Base-by-base conservation (phyloP, 495 filamentous ascomycete genomes). In the Penicillium turbatum region DNA sequence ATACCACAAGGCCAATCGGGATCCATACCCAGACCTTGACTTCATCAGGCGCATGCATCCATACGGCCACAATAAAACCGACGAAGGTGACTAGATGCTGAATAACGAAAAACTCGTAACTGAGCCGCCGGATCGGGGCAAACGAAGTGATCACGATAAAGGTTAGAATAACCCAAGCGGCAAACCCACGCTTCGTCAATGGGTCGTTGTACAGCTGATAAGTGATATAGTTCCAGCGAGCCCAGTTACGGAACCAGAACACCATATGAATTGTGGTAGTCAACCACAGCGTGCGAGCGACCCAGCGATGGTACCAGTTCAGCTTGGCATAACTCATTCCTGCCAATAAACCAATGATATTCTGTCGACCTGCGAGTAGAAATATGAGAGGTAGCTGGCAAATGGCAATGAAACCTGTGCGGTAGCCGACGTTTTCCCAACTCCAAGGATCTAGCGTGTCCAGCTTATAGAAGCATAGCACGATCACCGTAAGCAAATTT, bases 291-390 rank as follows among this genome's bases (percentile, higher is more conserved):
- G 82, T 87, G 15, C 90, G 81, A 1, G 86, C 80, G 11, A 84
- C 80, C 88, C 90, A 92, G 51, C 89, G 78, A 62, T 95, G 90
- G 47, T 90, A 77, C 89, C 88, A 92, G 60, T 92, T 92, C 43
- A 95, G 65, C 13, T 85, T 75, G 69, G 90, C 86, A 54, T 93
- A 83, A 49, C 83, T 84, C 31, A 78, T 80, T 4, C 88, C 90
- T 6, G 78, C 76, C 13, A 92, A 66, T 24, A 78, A 71, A 3
- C 87, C 87, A 34, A 92, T 76, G 49, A 92, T 71, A 62, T 86
- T 93, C 61, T 82, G 79, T 74, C 89, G 88, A n/a, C 84, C 85
- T 8, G 89, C 82, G 17, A 95, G 81, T 24, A 93, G 76, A 63
- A 88, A 88, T 41, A 95, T 73, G 12, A 95, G 63, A 2, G 90